Conservation (phyloP, 768 basidiomycete species). For the Trametes cingulata region DNA sequence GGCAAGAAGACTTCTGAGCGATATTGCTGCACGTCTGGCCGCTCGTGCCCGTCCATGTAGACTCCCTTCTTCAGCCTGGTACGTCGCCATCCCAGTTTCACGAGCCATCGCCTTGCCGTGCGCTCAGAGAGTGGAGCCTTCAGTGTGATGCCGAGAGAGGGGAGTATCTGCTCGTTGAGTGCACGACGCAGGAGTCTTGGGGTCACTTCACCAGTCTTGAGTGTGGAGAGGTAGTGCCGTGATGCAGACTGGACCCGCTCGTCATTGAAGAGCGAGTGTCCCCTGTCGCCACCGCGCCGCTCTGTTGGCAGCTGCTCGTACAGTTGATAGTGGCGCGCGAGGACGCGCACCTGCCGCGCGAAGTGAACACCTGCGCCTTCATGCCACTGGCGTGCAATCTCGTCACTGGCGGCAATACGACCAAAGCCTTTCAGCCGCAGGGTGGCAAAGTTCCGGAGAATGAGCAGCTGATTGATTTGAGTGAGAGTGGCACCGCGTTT, state of each 20-base stretch:
- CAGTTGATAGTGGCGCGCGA: not conserved
- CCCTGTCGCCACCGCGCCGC: not conserved
- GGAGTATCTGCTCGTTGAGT: not conserved
- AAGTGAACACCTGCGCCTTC: not conserved
- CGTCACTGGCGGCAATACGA: not conserved
- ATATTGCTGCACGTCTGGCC: conserved; percentile 16
- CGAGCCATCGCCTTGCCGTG: conserved; percentile 16
- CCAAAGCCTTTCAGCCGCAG: not conserved
- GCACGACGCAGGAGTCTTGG: not conserved
- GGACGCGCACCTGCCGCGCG: not conserved
- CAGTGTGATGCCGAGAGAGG: not conserved
- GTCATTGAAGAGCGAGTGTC: not conserved
- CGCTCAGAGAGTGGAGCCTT: not conserved
- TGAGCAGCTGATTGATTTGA: not conserved
- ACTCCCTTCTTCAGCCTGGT: conserved; percentile 3
- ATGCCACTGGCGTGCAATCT: not conserved
- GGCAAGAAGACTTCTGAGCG: conserved; percentile 21
- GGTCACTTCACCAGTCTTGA: not conserved
- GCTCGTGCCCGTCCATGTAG: conserved; percentile 25
- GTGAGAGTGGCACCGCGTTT: not conserved
- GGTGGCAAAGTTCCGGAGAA: not conserved
- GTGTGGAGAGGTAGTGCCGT: not conserved
- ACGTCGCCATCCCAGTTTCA: conserved; percentile 13
- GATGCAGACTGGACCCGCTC: not conserved
- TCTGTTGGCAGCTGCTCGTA: not conserved